Conservation (phyloP, 2,329 filamentous ascomycete species). For the Colletotrichum tropicale region DNA sequence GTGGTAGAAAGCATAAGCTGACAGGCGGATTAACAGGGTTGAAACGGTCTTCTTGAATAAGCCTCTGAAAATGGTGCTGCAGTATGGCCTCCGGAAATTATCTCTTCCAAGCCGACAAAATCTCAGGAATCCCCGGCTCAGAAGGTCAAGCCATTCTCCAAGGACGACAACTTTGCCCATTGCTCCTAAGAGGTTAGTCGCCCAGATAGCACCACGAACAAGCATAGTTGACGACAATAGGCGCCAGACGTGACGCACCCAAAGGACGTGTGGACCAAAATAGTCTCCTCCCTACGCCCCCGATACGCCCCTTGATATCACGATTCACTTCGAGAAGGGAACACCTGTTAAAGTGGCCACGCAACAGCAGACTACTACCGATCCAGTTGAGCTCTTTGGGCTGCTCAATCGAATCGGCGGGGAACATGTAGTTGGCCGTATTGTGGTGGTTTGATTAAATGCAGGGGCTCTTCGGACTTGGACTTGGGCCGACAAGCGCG, state of each 20-base stretch:
- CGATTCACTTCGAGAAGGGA: constrained; percentile 70
- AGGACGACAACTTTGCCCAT: constrained; percentile 63
- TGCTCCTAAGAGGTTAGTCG: constrained; percentile 76
- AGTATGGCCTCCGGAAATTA: fast-evolving
- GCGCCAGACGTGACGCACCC: constrained; percentile 60
- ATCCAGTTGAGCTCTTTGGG: constrained; percentile 69
- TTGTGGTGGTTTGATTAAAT: too few relatives aligned
- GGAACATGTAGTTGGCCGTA: constrained; percentile 69
- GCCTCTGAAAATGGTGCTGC: constrained; percentile 57
- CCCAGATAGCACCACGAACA: constrained; percentile 42
- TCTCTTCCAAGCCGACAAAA: background rate
- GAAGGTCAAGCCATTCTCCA: constrained; percentile 63
- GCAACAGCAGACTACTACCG: constrained; percentile 61
- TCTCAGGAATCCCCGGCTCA: constrained; percentile 68
- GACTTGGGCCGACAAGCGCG: background rate
- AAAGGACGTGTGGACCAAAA: constrained; percentile 73
- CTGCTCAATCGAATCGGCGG: constrained; percentile 67
- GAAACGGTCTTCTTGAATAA: constrained; percentile 75
- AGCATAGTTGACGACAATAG: background rate
- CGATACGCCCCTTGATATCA: constrained; percentile 68
- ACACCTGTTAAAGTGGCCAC: constrained; percentile 66
- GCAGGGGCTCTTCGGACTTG: too few relatives aligned
- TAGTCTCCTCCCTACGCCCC: constrained; percentile 62
- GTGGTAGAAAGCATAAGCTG: fast-evolving
- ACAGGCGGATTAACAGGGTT: constrained; percentile 48